Evolutionary conservation across 1,284 basidiomycete genomes (phyloP), one percentile per base, ranked within the genome.

Genomic region (Heterobasidion parviporum): DNA sequence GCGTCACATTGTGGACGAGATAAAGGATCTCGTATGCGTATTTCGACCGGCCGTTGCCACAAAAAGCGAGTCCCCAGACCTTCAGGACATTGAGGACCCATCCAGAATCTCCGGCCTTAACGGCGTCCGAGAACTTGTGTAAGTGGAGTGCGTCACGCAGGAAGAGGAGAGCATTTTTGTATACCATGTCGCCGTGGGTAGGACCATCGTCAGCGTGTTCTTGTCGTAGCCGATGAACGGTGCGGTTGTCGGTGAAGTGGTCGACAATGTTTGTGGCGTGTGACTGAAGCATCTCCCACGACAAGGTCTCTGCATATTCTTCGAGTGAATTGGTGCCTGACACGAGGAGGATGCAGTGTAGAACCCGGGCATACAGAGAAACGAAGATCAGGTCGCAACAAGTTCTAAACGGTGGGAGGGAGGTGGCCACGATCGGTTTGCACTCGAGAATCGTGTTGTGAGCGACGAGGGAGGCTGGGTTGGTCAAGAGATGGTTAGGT

Each of bases 21-120:
- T 70, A 64, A 0, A 76, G 59, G 62, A 72, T 67, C 58, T 74
- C 70, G 41, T 73, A 61, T 0, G 73, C 73, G 56, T 77, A 76
- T 60, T 75, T 74, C 0, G 63, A 58, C 0, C 66, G 65, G 0
- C 71, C 71, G 46, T 63, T 67, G 1, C 70, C 71, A 1, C 70
- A 67, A 56, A 62, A 74, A 15, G 62, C 62, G 1, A 70, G 55
- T 0, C 68, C 67, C 58, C 65, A 67, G 3, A 65, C 45, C 58
- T 75, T 76, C 0, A 74, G 57, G 1, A 70, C 59, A 1, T 66
- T 36, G 8, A 72, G n/a, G 9, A 74, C 60, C 0, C 68, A 60
- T 0, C 71, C 72, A 0, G 71, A 72, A 53, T 72, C 69, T 1
- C 72, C 72, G 5, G 56, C 47, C 48, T 71, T 72, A 41, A 75